Base-by-base conservation (phyloP, 768 basidiomycete genomes). In the Phanerodontia chrysosporium region DNA sequence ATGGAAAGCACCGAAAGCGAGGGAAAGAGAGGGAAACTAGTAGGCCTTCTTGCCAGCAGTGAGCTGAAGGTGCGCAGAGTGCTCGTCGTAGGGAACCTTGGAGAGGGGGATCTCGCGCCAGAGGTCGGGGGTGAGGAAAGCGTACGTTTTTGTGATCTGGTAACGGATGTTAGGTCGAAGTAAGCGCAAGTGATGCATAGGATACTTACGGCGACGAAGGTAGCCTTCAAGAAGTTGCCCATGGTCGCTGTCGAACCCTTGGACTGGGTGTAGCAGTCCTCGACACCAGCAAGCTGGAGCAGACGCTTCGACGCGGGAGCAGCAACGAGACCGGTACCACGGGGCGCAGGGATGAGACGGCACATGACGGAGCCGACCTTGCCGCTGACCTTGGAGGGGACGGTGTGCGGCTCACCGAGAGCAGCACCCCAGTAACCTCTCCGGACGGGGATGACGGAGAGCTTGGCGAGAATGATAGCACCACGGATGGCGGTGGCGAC, bases 361-460 rank as follows among this genome's bases (percentile, higher is more conserved):
- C 95, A 97, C 93, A 94, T 97, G 78, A 99, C 97, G 62, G 96
- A 98, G 63, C 95, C 97, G 67, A 93, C 90, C 83, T 98, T 98
- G 64, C 97, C 97, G 76, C 88, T 89, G 72, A 98, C 95, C 80
- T 99, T 99, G 72, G 91, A 92, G 46, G 97, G 97, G 58, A 99
- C 95, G 61, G 97, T 99, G 82, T 99, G 97, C 58, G 97, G 97
- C 71, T 96, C 93, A 78, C 94, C 95, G 69, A 99, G 95, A 70
- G 93, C 91, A 69, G 94, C 92, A 81, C 97, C 97, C 97, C 97
- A 99, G 85, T 99, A 99, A 67, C 97, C 97, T 78, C 97, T 83
- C 69, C 97, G 91, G 64, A 99, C 97, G 67, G 97, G 97, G 71
- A 98, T 89, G 73, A 98, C 92, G 49, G 93, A 94, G 65, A 99